A percentile compares a stretch with the other conserved stretches of the same genome.
Conservation (phyloP, 805 yeast genomes). For the Ogataea populi-albae region DNA sequence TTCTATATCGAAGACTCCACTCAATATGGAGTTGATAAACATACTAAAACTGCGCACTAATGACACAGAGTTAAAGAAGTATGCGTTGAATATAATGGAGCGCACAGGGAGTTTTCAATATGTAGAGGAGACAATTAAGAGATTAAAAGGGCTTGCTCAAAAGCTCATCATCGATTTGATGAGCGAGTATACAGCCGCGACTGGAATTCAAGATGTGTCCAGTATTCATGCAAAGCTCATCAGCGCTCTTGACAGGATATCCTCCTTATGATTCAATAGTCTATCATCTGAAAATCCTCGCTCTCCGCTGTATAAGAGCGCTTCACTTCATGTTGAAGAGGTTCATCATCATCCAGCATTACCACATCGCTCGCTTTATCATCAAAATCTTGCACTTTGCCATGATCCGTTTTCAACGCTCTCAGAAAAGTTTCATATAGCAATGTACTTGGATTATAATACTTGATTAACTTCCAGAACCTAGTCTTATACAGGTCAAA, state of each 20-base stretch:
- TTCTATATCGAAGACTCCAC: conserved; percentile 40
- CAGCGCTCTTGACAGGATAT: neutral
- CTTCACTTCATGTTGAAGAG: conserved; percentile 1
- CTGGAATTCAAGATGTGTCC: neutral
- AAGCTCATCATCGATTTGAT: conserved; percentile 22
- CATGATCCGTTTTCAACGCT: conserved; percentile 4
- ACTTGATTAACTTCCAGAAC: conserved; percentile 24
- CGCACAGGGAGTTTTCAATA: conserved; percentile 41
- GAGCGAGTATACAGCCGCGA: conserved; percentile 8
- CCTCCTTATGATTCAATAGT: conserved; percentile 1
- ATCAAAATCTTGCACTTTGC: conserved; percentile 18
- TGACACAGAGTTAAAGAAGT: conserved; percentile 46
- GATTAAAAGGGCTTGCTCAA: conserved; percentile 25
- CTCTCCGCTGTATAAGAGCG: too few relatives aligned
- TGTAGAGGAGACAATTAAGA: conserved; percentile 29
- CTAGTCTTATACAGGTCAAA: conserved; percentile 18
- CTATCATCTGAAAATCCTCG: conserved; percentile 1
- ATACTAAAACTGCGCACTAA: conserved; percentile 53
- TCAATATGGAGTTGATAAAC: conserved; percentile 41
- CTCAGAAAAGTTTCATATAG: conserved; percentile 14
- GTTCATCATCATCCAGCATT: conserved; percentile 5
- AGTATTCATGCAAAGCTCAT: neutral
- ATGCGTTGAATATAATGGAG: conserved; percentile 48
- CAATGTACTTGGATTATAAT: conserved; percentile 24
- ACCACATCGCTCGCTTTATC: conserved; percentile 9